phyloP scores from a whole-genome alignment of 176 grass and related monocot genomes.

The Eragrostis nindensis region DNA sequence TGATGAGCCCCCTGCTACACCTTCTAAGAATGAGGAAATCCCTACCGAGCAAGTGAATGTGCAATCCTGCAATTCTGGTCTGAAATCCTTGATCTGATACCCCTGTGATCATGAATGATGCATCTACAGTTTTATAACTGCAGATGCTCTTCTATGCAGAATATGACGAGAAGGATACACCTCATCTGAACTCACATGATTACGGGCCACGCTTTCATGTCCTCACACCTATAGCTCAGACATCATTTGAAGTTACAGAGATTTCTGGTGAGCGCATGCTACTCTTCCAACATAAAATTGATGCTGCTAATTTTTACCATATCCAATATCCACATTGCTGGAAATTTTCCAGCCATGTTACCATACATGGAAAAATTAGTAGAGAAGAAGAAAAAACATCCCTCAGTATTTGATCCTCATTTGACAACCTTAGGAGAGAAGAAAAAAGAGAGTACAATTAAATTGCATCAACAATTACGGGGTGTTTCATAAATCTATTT shows the following conservation, averaged over 20 bases:
- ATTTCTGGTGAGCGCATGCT: slow-evolving; percentile 66
- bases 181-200: slow-evolving; percentile 41
- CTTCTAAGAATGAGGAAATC: slow-evolving; percentile 37
- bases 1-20: slow-evolving; percentile 43
- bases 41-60: slow-evolving; percentile 41
- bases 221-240: slow-evolving; percentile 60
- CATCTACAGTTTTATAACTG: slow-evolving; percentile 38
- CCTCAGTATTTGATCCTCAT: slow-evolving; percentile 1
- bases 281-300: neutral
- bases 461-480: neutral
- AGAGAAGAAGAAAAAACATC: neutral
- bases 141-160: slow-evolving; percentile 40
- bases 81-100: slow-evolving; percentile 35
- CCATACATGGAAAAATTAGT: neutral
- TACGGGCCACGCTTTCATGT: slow-evolving; percentile 35
- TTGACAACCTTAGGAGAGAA: slow-evolving; percentile 8
- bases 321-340: neutral
- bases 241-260: slow-evolving; percentile 50
- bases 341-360: slow-evolving; percentile 9
- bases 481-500: neutral
- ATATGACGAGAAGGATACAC: slow-evolving; percentile 33
- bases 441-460: slow-evolving; percentile 3
- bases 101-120: slow-evolving; percentile 2
- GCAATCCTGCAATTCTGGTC: slow-evolving; percentile 56
- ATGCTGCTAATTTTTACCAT: neutral